Percentiles rank a stretch among this genome's conserved stretches.
Evolutionary conservation across 352 stramenopile species (phyloP).

Genomic region (Plasmopara muralis): DNA sequence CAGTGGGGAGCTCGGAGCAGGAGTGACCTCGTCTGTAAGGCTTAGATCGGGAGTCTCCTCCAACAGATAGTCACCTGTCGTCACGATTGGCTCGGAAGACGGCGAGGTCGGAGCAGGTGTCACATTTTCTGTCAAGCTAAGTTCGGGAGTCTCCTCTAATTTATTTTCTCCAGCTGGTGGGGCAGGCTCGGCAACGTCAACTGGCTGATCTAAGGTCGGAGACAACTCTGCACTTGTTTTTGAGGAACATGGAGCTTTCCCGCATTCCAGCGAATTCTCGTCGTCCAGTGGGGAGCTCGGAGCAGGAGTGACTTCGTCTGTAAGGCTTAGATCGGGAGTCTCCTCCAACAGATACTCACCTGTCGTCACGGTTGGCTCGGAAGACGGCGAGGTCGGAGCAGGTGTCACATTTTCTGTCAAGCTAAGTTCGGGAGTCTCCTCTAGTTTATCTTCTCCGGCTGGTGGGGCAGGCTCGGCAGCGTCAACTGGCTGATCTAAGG

Average conservation of each 20-base stretch:
- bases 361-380: not conserved
- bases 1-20: not conserved
- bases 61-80: not conserved
- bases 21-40: slow-evolving; percentile 1
- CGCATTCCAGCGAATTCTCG: too few relatives aligned
- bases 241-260: too few relatives aligned
- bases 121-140: too few relatives aligned
- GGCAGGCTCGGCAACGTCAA: too few relatives aligned
- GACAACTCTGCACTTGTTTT: too few relatives aligned
- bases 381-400: not conserved
- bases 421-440: too few relatives aligned
- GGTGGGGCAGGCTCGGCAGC: not conserved
- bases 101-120: too few relatives aligned
- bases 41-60: not conserved
- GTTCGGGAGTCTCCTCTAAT: too few relatives aligned
- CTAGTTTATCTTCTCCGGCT: not conserved
- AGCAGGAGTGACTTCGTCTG: slow-evolving; percentile 2
- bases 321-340: not conserved
- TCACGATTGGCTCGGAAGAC: not conserved
- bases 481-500: not conserved
- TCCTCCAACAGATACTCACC: not conserved
- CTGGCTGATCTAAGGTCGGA: too few relatives aligned
- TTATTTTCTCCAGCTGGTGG: too few relatives aligned
- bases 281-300: not conserved
- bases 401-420: too few relatives aligned